Evolutionary conservation across 345 rosid species (phyloP), one percentile per base, ranked within the genome.

Genomic region (Populus nigra): DNA sequence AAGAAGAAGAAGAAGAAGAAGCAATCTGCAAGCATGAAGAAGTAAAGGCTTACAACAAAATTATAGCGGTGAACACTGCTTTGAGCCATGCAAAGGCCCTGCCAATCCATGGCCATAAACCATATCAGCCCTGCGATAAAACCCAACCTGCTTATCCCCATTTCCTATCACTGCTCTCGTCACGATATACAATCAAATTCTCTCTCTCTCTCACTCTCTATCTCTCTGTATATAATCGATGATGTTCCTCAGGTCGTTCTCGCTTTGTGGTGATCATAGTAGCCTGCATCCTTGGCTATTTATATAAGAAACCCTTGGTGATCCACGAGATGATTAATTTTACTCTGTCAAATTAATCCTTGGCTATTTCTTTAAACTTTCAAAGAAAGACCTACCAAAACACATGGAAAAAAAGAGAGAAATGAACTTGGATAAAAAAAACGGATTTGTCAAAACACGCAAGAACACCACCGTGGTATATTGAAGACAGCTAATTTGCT

Each of bases 41-140:
- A 66, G 45, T 8, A 4, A 36, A 10, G 5, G 69, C 79, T 69
- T 69, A 76, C 79, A 55, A 76, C 79, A 38, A 76, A 76, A 76
- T 57, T 39, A 69, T 76, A 76, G 66, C 16, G 20, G 18, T 27
- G 73, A n/a, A 23, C n/a, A 7, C 8, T n/a, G 33, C 35, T 12
- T 0, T 2, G 1, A 16, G 79, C 73, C 43, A 33, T 66, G 65
- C 78, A 33, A 66, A 45, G 29, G 18, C 65, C 7, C 8, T 50
- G 72, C n/a, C 62, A 13, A 47, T 76, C 29, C 13, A 76, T 5
- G 65, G 38, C 6, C 35, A 76, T 36, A 35, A 76, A 49, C 39
- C 47, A 45, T 13, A 76, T 7, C n/a, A 76, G 3, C 16, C 35
- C 35, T 76, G 68, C 23, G 8, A 67, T n/a, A 5, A 76, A 76